These are phyloP conservation scores for Microdochium bolleyi DNA, from an alignment of 2,329 filamentous ascomycete species.

Conservation along the genomic window DNA sequence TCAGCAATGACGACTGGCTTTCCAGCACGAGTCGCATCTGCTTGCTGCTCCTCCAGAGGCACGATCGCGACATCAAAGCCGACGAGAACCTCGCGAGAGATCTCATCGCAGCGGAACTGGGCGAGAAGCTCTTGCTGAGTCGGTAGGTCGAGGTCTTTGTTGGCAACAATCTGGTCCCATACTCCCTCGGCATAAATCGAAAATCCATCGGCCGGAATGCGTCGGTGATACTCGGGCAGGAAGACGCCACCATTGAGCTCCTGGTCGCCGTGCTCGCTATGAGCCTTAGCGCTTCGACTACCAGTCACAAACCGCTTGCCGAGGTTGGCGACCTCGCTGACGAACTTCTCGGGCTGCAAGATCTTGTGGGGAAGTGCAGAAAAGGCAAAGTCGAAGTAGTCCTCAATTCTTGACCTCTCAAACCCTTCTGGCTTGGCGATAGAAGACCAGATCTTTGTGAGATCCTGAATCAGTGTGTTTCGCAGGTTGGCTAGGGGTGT, in stretches of 20 bases:
- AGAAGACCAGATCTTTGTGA: slow-evolving; percentile 85
- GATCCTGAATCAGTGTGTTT: slow-evolving; percentile 82
- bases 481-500: slow-evolving; percentile 87
- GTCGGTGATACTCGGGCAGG: slow-evolving; percentile 86
- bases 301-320: slow-evolving; percentile 77
- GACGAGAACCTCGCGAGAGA: slow-evolving; percentile 78
- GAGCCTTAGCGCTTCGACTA: slow-evolving; percentile 59
- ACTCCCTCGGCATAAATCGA: slow-evolving; percentile 87
- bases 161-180: slow-evolving; percentile 98
- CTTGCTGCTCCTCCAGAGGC: slow-evolving; percentile 82
- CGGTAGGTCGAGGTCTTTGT: slow-evolving; percentile 94
- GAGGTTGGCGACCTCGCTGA: slow-evolving; percentile 69
- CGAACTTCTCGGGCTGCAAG: slow-evolving; percentile 86
- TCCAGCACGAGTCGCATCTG: slow-evolving; percentile 65
- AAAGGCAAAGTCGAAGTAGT: slow-evolving; percentile 99
- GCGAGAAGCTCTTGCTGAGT: slow-evolving; percentile 95
- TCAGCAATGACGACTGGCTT: slow-evolving; percentile 64
- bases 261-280: slow-evolving; percentile 56
- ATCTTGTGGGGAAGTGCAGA: slow-evolving; percentile 95
- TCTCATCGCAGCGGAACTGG: slow-evolving; percentile 97
- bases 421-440: slow-evolving; percentile 87
- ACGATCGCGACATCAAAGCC: slow-evolving; percentile 74
- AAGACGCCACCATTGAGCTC: slow-evolving; percentile 75
- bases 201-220: slow-evolving; percentile 96
- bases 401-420: slow-evolving; percentile 82